A percentile compares a stretch with the other conserved stretches of the same genome.
Conservation (phyloP, 495 filamentous ascomycete species). For the Penicillium maclennaniae region DNA sequence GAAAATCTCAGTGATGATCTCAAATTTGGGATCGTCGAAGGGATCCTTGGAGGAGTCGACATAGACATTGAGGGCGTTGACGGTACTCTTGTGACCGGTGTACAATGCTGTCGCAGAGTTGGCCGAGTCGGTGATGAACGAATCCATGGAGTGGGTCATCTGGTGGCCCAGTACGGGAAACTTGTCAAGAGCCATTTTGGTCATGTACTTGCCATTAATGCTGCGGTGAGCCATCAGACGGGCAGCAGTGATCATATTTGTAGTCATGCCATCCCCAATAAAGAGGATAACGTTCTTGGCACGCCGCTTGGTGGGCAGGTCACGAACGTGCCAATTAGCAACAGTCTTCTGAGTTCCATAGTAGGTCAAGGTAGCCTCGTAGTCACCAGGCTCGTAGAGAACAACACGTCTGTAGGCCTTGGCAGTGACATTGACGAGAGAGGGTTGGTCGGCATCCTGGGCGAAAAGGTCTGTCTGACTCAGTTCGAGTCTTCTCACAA, state of each 20-base stretch:
- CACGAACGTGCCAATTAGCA: conserved; percentile 68
- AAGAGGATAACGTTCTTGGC: conserved; percentile 77
- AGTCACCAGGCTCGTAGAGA: conserved; percentile 65
- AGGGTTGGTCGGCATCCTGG: conserved; percentile 56
- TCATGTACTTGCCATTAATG: conserved; percentile 71
- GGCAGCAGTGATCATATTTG: conserved; percentile 72
- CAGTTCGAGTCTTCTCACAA: conserved; percentile 1
- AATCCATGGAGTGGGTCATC: conserved; percentile 70
- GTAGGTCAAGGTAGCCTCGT: conserved; percentile 66
- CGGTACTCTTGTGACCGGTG: conserved; percentile 68
- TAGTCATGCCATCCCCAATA: conserved; percentile 77
- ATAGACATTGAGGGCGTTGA: conserved; percentile 71
- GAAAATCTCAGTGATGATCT: conserved; percentile 71
- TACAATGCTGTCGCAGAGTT: conserved; percentile 73
- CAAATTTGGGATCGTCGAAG: conserved; percentile 74
- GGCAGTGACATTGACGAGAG: conserved; percentile 65
- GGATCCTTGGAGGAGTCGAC: conserved; percentile 60
- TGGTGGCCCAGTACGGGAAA: conserved; percentile 70
- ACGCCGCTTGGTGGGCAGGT: conserved; percentile 56
- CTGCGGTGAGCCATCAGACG: conserved; percentile 69
- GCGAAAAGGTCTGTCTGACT: conserved; percentile 60
- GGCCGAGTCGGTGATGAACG: conserved; percentile 73
- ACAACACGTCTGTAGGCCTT: conserved; percentile 66
- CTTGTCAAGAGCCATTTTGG: conserved; percentile 62
- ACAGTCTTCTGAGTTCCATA: conserved; percentile 59